These are phyloP conservation scores for Plantago ovata DNA, from an alignment of 257 asterid genomes.

Conservation along the genomic window DNA sequence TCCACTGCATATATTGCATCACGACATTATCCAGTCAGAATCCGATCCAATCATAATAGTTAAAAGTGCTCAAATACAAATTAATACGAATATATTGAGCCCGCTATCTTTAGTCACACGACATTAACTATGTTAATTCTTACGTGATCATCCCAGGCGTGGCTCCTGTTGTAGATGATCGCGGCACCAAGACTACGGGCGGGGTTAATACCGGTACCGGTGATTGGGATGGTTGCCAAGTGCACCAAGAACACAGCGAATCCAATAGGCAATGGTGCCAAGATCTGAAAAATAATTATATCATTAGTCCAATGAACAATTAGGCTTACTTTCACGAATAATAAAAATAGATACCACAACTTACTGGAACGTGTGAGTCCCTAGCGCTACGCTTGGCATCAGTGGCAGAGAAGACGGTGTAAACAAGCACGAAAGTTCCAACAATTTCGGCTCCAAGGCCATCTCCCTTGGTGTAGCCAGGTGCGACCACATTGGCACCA, in stretches of 20 bases:
- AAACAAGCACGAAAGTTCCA: slow-evolving; percentile 38
- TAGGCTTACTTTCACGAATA: background rate
- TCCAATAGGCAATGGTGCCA: slow-evolving; percentile 46
- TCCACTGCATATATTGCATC: slow-evolving; percentile 32
- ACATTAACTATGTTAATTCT: background rate
- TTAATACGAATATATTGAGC: too few species aligned
- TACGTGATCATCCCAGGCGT: slow-evolving; percentile 39
- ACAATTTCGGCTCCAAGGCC: slow-evolving; percentile 47
- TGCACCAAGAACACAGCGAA: slow-evolving; percentile 46
- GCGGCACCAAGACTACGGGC: slow-evolving; percentile 44
- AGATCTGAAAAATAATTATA: slow-evolving; percentile 16
- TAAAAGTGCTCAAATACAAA: too few species aligned
- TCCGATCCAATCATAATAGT: too few species aligned
- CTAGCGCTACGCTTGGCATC: slow-evolving; percentile 49
- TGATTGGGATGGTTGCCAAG: slow-evolving; percentile 41
- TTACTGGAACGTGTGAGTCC: slow-evolving; percentile 47
- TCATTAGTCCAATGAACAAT: background rate
- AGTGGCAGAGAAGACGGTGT: slow-evolving; percentile 48
- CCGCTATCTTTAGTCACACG: too few species aligned
- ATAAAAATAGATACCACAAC: slow-evolving; percentile 1
- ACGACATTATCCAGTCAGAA: background rate
- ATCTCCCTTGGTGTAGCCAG: slow-evolving; percentile 38
- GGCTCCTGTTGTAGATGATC: slow-evolving; percentile 38
- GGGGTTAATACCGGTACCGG: slow-evolving; percentile 42
- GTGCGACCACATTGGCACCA: slow-evolving; percentile 38